These are phyloP conservation scores for Alternaria hordeiaustralica DNA, from an alignment of 2,329 filamentous ascomycete species.

Conservation along the genomic window DNA sequence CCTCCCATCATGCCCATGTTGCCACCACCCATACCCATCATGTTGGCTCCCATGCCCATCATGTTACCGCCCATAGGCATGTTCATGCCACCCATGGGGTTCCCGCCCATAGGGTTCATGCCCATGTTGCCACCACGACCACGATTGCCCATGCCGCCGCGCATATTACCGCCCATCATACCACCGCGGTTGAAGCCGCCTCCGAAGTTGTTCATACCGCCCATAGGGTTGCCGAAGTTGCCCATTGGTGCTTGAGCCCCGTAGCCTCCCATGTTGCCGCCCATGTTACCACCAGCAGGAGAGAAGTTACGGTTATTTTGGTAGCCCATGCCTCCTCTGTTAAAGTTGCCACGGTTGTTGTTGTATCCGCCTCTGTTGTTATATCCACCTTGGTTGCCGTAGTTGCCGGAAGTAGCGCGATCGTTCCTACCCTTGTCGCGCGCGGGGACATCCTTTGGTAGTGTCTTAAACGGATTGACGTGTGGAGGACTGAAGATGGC, in stretches of 20 bases:
- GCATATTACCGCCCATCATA: slow-evolving; percentile 46
- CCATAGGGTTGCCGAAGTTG: slow-evolving; percentile 54
- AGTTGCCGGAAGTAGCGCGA: slow-evolving; percentile 54
- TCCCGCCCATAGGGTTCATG: slow-evolving; percentile 46
- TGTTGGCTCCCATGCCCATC: slow-evolving; percentile 50
- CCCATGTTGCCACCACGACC: slow-evolving; percentile 46
- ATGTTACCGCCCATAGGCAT: slow-evolving; percentile 48
- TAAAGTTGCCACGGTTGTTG: slow-evolving; percentile 44
- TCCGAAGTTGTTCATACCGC: slow-evolving; percentile 48
- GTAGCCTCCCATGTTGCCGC: slow-evolving; percentile 54
- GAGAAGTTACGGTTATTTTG: slow-evolving; percentile 48
- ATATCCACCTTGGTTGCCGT: slow-evolving; percentile 57
- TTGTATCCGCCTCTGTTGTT: slow-evolving; percentile 51
- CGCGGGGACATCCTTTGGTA: slow-evolving; percentile 84
- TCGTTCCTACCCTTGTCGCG: slow-evolving; percentile 71
- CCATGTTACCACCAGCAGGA: slow-evolving; percentile 43
- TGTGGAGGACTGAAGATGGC: slow-evolving; percentile 78
- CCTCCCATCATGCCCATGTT: slow-evolving; percentile 45
- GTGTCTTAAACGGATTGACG: slow-evolving; percentile 86
- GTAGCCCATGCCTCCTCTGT: slow-evolving; percentile 41
- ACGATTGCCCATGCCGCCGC: slow-evolving; percentile 57
- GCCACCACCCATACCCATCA: slow-evolving; percentile 43
- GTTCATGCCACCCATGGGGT: slow-evolving; percentile 45
- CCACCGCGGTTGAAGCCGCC: slow-evolving; percentile 52
- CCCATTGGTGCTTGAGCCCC: slow-evolving; percentile 51